Base-by-base conservation (phyloP, 2,329 filamentous ascomycete species). In the Xylariomycetidae sp. region DNA sequence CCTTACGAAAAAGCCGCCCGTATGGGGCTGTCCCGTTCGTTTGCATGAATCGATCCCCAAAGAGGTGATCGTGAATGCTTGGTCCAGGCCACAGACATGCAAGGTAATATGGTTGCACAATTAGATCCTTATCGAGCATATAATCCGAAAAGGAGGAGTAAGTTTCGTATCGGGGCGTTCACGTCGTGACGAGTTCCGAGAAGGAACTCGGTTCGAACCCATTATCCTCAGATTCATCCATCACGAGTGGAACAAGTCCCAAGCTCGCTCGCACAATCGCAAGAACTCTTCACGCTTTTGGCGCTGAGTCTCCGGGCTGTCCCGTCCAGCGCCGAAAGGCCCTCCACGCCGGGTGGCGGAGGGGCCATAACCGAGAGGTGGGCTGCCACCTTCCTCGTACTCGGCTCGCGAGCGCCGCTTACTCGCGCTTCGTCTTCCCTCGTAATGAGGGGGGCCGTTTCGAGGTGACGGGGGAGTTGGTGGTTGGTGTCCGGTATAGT, bases 221-320 rank as follows among this genome's bases (percentile, higher is more conserved):
- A n/a, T n/a, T n/a, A n/a, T n/a, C n/a, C n/a, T n/a, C n/a, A n/a
- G n/a, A n/a, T n/a, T n/a, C n/a, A n/a, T n/a, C 15, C 5, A 13
- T 76, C 65, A 95, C 42, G 88, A 95, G 67, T 96, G 92, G 62
- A 96, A 95, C 18, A 98, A 63, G 64, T 98, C 92, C 92, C 92
- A 98, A 7, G 92, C 92, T 52, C 86, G 73, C 47, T 86, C 79
- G 57, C 90, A 95, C 31, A 96, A 66, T 35, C 75, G 70, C 44
- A 98, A 67, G 54, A 98, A 98, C 58, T 95, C 87, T 26, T 95
- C 88, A 56, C 88, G 88, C 76, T 96, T 96, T 53, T 76, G 81
- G 49, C 77, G 73, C 57, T 86, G 82, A 5, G 80, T 86, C 49
- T 92, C 88, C 6, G 85, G 87, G 46, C 79, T 89, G 53, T 92